Evolutionary conservation across 768 basidiomycete genomes (phyloP).

Genomic region (Lentinula sp.): DNA sequence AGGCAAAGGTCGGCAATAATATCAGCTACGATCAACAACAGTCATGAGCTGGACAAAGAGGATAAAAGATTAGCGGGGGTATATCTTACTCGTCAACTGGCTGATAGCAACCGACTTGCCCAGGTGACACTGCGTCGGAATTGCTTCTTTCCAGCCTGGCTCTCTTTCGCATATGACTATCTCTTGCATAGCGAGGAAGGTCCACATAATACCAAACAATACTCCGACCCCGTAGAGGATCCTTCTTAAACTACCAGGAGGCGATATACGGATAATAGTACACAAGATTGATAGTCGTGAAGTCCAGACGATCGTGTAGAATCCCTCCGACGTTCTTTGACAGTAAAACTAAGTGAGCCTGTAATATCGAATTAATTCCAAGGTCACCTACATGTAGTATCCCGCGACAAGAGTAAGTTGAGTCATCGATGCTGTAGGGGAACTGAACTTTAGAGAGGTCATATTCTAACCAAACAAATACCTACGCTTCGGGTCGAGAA

Average conservation of each 20-base stretch:
- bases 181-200: neutral
- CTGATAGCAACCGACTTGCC: neutral
- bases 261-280: neutral
- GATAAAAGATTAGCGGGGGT: too few relatives aligned
- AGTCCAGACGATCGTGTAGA: conserved; percentile 1
- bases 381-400: neutral
- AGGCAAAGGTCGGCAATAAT: conserved; percentile 4
- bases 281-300: neutral
- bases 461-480: neutral
- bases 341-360: neutral
- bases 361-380: neutral
- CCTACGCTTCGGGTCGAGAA: conserved; percentile 1
- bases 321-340: neutral
- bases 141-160: neutral
- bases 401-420: neutral
- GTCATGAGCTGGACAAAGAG: neutral
- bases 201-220: neutral
- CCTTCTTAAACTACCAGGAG: neutral
- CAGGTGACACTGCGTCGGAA: neutral
- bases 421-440: neutral
- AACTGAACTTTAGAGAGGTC: neutral
- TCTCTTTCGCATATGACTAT: conserved; percentile 1
- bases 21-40: neutral
- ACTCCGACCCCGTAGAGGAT: neutral
- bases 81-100: neutral